Evolutionary conservation across 225 moss, liverwort and hornwort species (phyloP).

Genomic region (Sphagnum tenellum): DNA sequence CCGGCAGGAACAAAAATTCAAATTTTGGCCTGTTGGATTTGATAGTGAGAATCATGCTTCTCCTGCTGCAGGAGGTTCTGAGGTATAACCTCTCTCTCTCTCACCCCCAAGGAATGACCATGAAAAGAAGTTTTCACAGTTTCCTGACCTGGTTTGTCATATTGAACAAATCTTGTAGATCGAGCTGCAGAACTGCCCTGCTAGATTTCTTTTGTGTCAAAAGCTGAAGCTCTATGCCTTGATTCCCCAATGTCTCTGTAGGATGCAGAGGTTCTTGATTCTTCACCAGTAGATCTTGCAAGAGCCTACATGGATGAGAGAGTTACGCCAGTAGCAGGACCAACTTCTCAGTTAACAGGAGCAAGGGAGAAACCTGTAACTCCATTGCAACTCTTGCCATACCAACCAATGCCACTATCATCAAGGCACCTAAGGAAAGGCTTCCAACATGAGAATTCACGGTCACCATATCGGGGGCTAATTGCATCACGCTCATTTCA

Average conservation of each 20-base stretch:
- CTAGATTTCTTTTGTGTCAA: no score
- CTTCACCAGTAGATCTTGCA: slow-evolving; percentile 72
- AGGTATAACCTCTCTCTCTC: slow-evolving; percentile 14
- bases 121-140: no score
- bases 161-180: no score
- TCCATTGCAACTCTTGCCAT: slow-evolving; percentile 36
- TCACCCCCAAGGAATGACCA: no score
- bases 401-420: slow-evolving; percentile 33
- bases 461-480: background rate
- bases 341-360: slow-evolving; percentile 31
- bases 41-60: slow-evolving; percentile 35
- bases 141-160: no score
- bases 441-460: background rate
- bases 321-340: slow-evolving; percentile 38
- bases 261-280: slow-evolving; percentile 39
- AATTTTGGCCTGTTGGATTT: slow-evolving; percentile 22
- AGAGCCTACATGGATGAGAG: slow-evolving; percentile 94
- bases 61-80: slow-evolving; percentile 33
- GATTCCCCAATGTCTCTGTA: background rate
- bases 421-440: slow-evolving; percentile 9
- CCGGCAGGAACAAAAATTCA: slow-evolving; percentile 45
- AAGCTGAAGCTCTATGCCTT: no score
- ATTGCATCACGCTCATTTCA: slow-evolving; percentile 7
- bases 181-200: no score
- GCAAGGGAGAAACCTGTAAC: slow-evolving; percentile 41